Evolutionary conservation across 371 early-diverging fungal genomes (phyloP).

Genomic region (Circinella minor): DNA sequence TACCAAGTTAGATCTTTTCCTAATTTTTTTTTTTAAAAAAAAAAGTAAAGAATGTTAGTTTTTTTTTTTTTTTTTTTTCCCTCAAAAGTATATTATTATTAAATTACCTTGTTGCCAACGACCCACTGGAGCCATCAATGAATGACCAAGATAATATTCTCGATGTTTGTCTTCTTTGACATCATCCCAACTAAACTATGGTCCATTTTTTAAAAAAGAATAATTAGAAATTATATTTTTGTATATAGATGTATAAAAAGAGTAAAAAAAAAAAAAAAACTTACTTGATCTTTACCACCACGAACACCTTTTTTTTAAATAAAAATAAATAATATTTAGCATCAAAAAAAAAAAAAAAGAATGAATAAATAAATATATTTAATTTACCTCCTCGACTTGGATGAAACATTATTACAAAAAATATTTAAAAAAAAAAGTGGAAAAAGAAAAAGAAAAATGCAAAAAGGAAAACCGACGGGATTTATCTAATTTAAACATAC

Average conservation of each 20-base stretch:
- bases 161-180: slow-evolving; percentile 86
- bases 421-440: neutral
- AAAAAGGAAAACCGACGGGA: neutral
- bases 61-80: neutral
- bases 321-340: slow-evolving; percentile 12
- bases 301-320: slow-evolving; percentile 48
- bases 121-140: slow-evolving; percentile 83
- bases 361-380: neutral
- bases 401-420: slow-evolving; percentile 41
- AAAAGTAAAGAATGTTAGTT: neutral
- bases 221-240: too few relatives aligned
- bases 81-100: neutral
- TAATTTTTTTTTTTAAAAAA: slow-evolving; percentile 38
- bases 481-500: neutral
- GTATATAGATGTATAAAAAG: neutral
- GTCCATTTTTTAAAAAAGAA: too few relatives aligned
- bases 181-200: slow-evolving; percentile 64
- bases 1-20: slow-evolving; percentile 82
- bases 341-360: neutral
- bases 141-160: slow-evolving; percentile 88
- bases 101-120: slow-evolving; percentile 60
- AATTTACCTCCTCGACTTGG: slow-evolving; percentile 55
- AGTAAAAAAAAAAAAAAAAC: neutral
- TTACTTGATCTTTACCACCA: slow-evolving; percentile 68
- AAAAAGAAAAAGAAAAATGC: neutral